phyloP scores from a whole-genome alignment of 2,329 filamentous ascomycete species.

The Xylaria sp. region DNA sequence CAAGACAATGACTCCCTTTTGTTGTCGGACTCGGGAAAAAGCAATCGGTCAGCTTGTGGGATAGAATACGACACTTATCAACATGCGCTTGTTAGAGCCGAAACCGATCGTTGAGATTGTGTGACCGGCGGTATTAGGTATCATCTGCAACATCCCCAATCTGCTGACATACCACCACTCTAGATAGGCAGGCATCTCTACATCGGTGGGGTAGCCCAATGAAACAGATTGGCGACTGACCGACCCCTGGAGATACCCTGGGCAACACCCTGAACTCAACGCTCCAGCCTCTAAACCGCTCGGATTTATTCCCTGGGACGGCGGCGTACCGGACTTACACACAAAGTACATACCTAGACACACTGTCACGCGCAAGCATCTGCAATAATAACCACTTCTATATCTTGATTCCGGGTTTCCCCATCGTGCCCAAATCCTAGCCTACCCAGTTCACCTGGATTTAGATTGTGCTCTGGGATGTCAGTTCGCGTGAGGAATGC shows the following conservation, averaged over 20 bases:
- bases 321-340: slow-evolving; percentile 9
- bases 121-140: slow-evolving; percentile 6
- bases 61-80: slow-evolving; percentile 2
- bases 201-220: slow-evolving; percentile 6
- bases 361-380: slow-evolving; percentile 5
- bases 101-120: slow-evolving; percentile 6
- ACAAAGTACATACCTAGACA: not conserved
- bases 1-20: not conserved
- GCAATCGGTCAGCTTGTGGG: not conserved
- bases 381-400: slow-evolving; percentile 17
- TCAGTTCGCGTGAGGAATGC: slow-evolving; percentile 12
- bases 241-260: slow-evolving; percentile 14
- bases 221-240: slow-evolving; percentile 30
- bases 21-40: not conserved
- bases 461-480: slow-evolving; percentile 20
- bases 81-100: slow-evolving; percentile 12
- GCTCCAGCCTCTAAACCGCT: slow-evolving; percentile 10
- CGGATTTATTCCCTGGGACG: slow-evolving; percentile 26
- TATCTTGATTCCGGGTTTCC: slow-evolving; percentile 9
- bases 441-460: not conserved
- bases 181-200: slow-evolving; percentile 11
- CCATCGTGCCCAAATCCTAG: slow-evolving; percentile 14
- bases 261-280: slow-evolving; percentile 9
- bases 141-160: slow-evolving; percentile 12
- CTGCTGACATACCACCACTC: slow-evolving; percentile 25